Percentiles rank a stretch among this genome's conserved stretches.
Evolutionary conservation across 129 eudicot genomes (phyloP).

Genomic region (Flaveria linearis): DNA sequence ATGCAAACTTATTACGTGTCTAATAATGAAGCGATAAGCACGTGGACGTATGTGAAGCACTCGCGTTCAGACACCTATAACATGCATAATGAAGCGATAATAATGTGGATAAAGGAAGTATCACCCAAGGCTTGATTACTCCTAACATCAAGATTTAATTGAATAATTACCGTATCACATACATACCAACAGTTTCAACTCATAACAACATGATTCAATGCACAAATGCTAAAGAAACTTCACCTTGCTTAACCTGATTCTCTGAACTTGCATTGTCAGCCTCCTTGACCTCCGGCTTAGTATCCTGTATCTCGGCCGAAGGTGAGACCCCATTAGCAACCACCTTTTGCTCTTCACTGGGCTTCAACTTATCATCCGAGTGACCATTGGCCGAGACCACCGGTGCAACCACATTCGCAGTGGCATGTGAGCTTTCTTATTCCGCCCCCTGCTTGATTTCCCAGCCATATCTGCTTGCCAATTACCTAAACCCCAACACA

Average conservation of each 20-base stretch:
- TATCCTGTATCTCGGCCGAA: slow-evolving; percentile 34
- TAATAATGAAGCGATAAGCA: slow-evolving; percentile 5
- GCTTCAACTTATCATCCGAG: slow-evolving; percentile 30
- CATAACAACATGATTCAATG: not conserved
- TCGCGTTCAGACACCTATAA: not conserved
- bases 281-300: slow-evolving; percentile 46
- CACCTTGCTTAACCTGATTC: slow-evolving; percentile 73
- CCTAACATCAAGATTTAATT: slow-evolving; percentile 11
- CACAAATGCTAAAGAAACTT: slow-evolving; percentile 16
- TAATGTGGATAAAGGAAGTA: not conserved
- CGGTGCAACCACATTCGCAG: slow-evolving; percentile 25
- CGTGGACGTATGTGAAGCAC: not conserved
- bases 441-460: slow-evolving; percentile 79
- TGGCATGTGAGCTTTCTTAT: slow-evolving; percentile 54
- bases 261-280: slow-evolving; percentile 39
- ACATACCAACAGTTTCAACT: not conserved
- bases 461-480: slow-evolving; percentile 76
- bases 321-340: slow-evolving; percentile 51
- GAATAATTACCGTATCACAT: not conserved
- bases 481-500: slow-evolving; percentile 28
- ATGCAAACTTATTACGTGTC: not conserved
- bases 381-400: slow-evolving; percentile 48
- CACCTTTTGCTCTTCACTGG: slow-evolving; percentile 34
- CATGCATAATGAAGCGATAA: not conserved
- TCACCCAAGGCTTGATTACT: no score